Evolutionary conservation across 345 rosid genomes (phyloP).

Genomic region (Eucalyptus paniculata): DNA sequence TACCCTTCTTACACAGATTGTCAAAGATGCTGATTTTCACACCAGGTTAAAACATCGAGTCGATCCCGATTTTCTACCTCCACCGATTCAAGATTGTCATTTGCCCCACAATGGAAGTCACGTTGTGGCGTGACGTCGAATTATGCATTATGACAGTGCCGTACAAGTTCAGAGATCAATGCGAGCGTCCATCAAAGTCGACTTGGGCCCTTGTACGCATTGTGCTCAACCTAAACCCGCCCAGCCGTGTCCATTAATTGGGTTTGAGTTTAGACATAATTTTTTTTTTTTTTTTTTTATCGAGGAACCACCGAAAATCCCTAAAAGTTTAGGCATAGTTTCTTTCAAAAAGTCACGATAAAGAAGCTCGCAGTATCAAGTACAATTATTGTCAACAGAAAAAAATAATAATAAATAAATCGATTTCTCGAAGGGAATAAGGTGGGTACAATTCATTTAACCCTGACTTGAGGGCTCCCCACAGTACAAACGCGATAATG

Average conservation of each 20-base stretch:
- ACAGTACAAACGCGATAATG: not conserved
- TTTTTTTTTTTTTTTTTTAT: fast-evolving
- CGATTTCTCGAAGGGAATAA: not conserved
- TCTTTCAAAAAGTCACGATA: not conserved
- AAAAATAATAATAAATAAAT: not conserved
- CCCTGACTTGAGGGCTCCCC: not conserved
- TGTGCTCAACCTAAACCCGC: not conserved
- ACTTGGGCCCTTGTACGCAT: not conserved
- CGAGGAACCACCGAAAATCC: fast-evolving
- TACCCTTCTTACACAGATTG: not conserved
- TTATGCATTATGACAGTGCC: not conserved
- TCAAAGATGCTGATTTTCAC: not conserved
- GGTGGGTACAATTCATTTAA: not conserved
- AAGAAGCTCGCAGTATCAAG: not conserved
- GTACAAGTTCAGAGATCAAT: not conserved
- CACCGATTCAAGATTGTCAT: not conserved
- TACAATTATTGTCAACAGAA: not conserved
- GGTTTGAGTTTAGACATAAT: not conserved
- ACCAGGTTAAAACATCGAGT: not conserved
- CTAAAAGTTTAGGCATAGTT: not conserved
- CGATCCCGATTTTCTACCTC: not conserved
- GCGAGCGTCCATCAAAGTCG: not conserved
- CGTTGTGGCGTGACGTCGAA: not conserved
- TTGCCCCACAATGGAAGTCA: not conserved
- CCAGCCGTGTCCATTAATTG: not conserved